Base-by-base conservation (phyloP, 2,329 filamentous ascomycete species). In the Aspergillus luchuensis region DNA sequence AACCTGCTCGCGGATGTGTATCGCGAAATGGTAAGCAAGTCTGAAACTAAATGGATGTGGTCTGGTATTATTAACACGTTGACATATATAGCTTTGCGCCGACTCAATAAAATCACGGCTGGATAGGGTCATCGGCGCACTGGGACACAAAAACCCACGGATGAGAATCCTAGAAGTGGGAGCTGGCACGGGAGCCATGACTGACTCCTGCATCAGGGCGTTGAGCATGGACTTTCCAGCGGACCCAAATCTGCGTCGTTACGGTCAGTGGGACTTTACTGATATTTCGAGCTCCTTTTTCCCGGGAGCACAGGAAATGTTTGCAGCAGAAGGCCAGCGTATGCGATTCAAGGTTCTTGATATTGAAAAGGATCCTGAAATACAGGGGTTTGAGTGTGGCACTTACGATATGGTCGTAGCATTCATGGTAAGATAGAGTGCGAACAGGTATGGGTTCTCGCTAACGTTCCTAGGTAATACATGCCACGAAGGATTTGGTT, bases 391-490 rank as follows among this genome's bases (percentile, higher is more conserved):
- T 21, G 60, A 63, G 11, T 61, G 55, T 30, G 66, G 58, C 3
- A 60, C 56, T 1, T 68, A 67, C 52, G 66, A 68, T 50, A 21
- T 68, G 21, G 65, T 67, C 21, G 63, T 63, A 17, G 65, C 64
- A 5, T 64, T 49, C 7, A 21, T 63, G 51, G 63, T 65, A 56
- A 33, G 58, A 28, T 19, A 23, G 13, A 43, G 8, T 23, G 3
- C 25, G 5, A 2, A 54, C 5, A n/a, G 8, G n/a, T 15, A 10
- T 15, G 11, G 5, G 7, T 7, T 8, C 15, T n/a, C 5, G 8
- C 2, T 38, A 8, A 19, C 3, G 13, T 36, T 10, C 2, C 3
- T 49, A 65, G 61, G 61, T 63, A 0, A 38, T 63, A 13, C 63
- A 65, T 30, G 61, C 61, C 2, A 63, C 61, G 1, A 15, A 15